phyloP scores from a whole-genome alignment of 2,329 filamentous ascomycete species.

The Fonsecaea multimorphosa region DNA sequence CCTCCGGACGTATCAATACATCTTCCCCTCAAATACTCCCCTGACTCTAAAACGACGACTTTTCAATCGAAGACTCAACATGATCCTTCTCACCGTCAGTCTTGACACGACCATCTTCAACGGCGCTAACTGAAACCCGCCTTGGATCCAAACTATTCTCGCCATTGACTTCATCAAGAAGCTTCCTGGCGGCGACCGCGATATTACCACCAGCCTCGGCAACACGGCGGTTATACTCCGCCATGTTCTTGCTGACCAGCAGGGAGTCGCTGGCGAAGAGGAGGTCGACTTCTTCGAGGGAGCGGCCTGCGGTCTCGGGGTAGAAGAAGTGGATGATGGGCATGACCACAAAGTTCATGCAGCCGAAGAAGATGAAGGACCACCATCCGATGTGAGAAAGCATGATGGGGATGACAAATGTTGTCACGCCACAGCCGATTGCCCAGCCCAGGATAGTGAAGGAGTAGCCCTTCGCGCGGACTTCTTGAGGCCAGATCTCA shows the following conservation, averaged over 20 bases:
- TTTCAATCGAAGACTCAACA: conserved; percentile 14
- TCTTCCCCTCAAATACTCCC: neutral
- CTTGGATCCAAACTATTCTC: conserved; percentile 33
- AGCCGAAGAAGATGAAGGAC: conserved; percentile 53
- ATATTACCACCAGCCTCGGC: conserved; percentile 43
- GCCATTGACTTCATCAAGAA: conserved; percentile 44
- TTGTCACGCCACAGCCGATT: conserved; percentile 48
- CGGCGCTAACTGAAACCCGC: conserved; percentile 22
- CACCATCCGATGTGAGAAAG: conserved; percentile 49
- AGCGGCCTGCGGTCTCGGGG: conserved; percentile 55
- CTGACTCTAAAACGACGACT: conserved; percentile 19
- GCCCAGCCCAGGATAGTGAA: conserved; percentile 60
- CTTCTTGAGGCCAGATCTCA: conserved; percentile 59
- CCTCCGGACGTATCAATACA: neutral
- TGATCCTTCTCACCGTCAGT: conserved; percentile 15
- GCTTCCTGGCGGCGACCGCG: conserved; percentile 41
- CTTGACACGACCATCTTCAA: conserved; percentile 21
- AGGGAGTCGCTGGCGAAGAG: conserved; percentile 49
- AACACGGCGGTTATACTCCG: conserved; percentile 42
- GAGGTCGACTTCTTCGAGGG: conserved; percentile 53
- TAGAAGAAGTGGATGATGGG: conserved; percentile 63
- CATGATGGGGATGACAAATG: conserved; percentile 51
- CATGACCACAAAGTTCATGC: conserved; percentile 54
- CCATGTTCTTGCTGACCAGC: conserved; percentile 44
- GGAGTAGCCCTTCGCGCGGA: conserved; percentile 60